Percentiles rank a stretch among this genome's conserved stretches.
Conservation (phyloP, 345 rosid species). For the Ricinus communis region DNA sequence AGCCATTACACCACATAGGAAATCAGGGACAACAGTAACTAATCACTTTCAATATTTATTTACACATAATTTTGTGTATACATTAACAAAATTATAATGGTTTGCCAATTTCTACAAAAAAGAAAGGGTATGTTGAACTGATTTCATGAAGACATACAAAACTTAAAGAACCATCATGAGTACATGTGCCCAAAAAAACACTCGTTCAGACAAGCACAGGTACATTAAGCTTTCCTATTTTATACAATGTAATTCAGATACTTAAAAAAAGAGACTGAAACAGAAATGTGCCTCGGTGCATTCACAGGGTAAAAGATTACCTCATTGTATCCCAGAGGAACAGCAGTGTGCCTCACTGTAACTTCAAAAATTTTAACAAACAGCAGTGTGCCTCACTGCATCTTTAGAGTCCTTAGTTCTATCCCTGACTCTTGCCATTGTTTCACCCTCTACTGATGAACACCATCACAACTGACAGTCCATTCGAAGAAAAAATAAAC, state of each 20-base stretch:
- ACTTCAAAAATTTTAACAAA: constrained; percentile 53
- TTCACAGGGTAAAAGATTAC: constrained; percentile 26
- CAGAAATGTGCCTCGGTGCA: too few species aligned
- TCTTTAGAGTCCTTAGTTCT: constrained; percentile 87
- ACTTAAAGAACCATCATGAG: neutral
- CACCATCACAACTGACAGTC: neutral
- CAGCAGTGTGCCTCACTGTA: constrained; percentile 55
- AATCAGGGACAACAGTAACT: neutral
- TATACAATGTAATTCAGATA: too few species aligned
- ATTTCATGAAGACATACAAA: neutral
- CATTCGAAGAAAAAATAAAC: neutral
- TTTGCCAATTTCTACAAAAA: neutral
- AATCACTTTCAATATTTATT: too few species aligned
- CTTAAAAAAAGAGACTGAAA: neutral
- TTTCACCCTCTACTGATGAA: neutral
- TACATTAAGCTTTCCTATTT: neutral
- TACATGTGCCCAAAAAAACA: neutral
- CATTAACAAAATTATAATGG: neutral
- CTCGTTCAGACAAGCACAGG: too few species aligned
- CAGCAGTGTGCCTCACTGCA: constrained; percentile 59
- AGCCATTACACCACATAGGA: neutral
- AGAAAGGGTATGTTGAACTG: too few species aligned
- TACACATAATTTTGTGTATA: neutral
- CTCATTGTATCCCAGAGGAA: constrained; percentile 62
- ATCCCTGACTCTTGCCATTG: constrained; percentile 74